These are phyloP conservation scores for Corchorus capsularis DNA, from an alignment of 345 rosid species.

Conservation along the genomic window DNA sequence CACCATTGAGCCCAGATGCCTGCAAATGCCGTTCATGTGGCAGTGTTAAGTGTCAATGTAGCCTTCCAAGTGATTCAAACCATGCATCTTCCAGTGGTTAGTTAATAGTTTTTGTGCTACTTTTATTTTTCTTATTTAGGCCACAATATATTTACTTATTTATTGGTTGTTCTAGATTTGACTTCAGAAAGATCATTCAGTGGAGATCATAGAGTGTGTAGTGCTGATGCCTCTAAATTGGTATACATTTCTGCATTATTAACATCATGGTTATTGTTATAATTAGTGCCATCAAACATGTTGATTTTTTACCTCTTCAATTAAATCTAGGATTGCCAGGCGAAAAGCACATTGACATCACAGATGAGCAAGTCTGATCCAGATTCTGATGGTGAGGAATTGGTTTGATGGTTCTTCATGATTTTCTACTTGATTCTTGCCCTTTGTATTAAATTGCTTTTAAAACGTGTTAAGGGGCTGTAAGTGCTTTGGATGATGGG, in stretches of 20 bases:
- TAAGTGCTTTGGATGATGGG: constrained; percentile 61
- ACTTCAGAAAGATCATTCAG: constrained; percentile 42
- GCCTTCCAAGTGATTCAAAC: constrained; percentile 33
- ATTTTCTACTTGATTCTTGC: constrained; percentile 22
- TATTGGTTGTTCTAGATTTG: constrained; percentile 35
- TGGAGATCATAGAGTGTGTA: constrained; percentile 32
- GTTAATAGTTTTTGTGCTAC: constrained; percentile 16
- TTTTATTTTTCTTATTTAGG: not conserved
- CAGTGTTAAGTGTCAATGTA: constrained; percentile 38
- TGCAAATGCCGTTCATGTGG: constrained; percentile 50
- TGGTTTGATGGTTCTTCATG: constrained; percentile 22
- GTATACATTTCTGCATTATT: constrained; percentile 32
- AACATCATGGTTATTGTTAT: not conserved
- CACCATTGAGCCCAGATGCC: constrained; percentile 28
- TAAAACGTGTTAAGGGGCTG: constrained; percentile 50
- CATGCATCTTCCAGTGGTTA: constrained; percentile 41
- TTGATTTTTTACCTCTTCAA: constrained; percentile 1
- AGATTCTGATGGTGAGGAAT: constrained; percentile 72
- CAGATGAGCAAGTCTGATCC: constrained; percentile 61
- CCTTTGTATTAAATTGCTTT: constrained; percentile 28
- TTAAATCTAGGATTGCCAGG: constrained; percentile 42
- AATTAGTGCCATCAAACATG: not conserved
- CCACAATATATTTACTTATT: constrained; percentile 16
- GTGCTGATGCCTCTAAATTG: constrained; percentile 45
- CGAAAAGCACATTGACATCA: constrained; percentile 41